Evolutionary conservation across 768 basidiomycete genomes (phyloP), one percentile per base, ranked within the genome.

Genomic region (Plicaturopsis crispa): DNA sequence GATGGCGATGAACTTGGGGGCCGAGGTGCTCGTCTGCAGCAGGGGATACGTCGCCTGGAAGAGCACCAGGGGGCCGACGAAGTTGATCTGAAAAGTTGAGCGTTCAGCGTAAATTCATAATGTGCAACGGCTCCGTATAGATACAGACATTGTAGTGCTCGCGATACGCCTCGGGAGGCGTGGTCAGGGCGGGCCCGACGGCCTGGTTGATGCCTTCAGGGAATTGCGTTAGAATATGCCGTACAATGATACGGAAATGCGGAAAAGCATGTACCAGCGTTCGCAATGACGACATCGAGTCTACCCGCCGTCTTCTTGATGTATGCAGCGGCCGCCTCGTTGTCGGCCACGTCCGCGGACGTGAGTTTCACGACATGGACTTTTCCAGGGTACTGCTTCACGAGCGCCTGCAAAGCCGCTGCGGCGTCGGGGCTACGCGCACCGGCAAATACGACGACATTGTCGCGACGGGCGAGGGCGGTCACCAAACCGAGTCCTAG

Each of bases 401-500:
- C 7, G 20, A 36, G 21, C 16, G 20, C 2, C 8, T 10, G 12
- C 6, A 36, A 14, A n/a, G n/a, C n/a, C 8, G 35, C 20, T 23
- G 16, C 16, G 16, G 35, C 7, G 16, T 8, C 8, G 8, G 35
- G 35, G 24, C 24, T 23, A 2, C 35, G 35, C 8, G 35, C 35
- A 22, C 35, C 35, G 6, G 35, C 35, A 23, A 36, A 36, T 7
- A 36, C 10, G 17, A 36, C 8, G 16, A 23, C 21, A 22, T 36
- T 20, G 2, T 14, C 11, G 11, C 35, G 35, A n/a, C 13, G 16
- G 20, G 35, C 35, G 2, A 36, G 35, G 21, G 35, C 21, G 14
- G 7, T 36, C 14, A 36, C 35, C 8, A 36, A 23, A 14, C 17
- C 35, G 8, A 18, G 21, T 5, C 53, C 53, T 18, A 54, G 46